Percentiles rank a stretch among this genome's conserved stretches.
Evolutionary conservation across 306 rosid genomes (phyloP).

Genomic region (Prunus armeniaca): DNA sequence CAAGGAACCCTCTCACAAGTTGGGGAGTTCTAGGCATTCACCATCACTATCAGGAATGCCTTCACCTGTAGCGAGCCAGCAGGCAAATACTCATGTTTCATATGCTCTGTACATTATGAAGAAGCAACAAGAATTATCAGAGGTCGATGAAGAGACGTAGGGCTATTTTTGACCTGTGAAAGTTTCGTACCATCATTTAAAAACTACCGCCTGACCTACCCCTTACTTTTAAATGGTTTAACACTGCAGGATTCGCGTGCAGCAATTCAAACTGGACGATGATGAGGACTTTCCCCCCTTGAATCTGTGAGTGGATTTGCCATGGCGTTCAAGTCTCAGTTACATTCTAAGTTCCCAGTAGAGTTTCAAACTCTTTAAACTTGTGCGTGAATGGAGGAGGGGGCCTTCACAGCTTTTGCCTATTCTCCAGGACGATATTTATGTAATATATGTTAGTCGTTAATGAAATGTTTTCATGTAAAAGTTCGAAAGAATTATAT

Average conservation of each 20-base stretch:
- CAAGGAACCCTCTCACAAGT: constrained; percentile 17
- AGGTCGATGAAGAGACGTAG: constrained; percentile 18
- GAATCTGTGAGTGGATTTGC: background rate
- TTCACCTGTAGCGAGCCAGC: constrained; percentile 21
- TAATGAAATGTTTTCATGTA: background rate
- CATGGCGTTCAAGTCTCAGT: background rate
- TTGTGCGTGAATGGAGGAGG: background rate
- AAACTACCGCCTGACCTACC: background rate
- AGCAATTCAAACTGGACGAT: constrained; percentile 19
- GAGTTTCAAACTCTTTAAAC: background rate
- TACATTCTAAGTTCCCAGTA: background rate
- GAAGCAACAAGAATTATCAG: constrained; percentile 11
- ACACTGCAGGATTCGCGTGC: constrained; percentile 11
- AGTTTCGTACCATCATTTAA: constrained; percentile 16
- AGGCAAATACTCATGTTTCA: constrained; percentile 27
- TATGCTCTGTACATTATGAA: constrained; percentile 8
- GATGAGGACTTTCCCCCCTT: constrained; percentile 23
- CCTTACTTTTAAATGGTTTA: background rate
- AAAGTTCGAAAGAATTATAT: too few relatives aligned
- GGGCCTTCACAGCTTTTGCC: background rate
- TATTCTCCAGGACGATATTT: background rate
- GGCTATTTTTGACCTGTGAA: constrained; percentile 13
- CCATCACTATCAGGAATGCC: background rate
- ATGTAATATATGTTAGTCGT: background rate
- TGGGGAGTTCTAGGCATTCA: constrained; percentile 21